These are phyloP conservation scores for Entrophospora sp. DNA, from an alignment of 192 early-diverging fungal species.

Conservation along the genomic window DNA sequence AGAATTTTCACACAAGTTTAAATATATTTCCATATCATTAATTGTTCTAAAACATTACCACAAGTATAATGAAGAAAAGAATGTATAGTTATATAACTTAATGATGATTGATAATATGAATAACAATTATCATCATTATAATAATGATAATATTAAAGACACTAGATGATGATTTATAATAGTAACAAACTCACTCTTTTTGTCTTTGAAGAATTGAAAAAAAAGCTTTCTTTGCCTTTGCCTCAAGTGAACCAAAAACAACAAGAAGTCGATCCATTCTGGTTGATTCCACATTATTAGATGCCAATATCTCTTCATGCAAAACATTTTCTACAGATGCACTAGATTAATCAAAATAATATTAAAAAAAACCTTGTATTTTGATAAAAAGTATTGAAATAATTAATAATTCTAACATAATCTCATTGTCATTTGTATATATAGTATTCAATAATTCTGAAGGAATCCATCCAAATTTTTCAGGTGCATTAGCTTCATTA, in stretches of 20 bases:
- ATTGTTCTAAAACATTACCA: too few species aligned
- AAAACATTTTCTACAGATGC: constrained; percentile 51
- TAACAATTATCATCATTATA: too few species aligned
- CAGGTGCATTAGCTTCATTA: constrained; percentile 41
- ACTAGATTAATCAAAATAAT: constrained; percentile 18
- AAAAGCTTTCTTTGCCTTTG: constrained; percentile 66
- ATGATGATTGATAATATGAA: too few species aligned
- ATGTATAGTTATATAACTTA: too few species aligned
- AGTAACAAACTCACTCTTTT: constrained; percentile 35
- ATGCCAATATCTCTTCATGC: constrained; percentile 51
- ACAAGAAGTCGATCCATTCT: constrained; percentile 61
- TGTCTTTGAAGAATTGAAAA: constrained; percentile 64
- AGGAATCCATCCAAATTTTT: constrained; percentile 77
- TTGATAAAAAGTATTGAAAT: not conserved
- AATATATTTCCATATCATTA: too few species aligned
- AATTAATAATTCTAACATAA: constrained; percentile 39
- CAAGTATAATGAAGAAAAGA: too few species aligned
- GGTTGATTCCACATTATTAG: constrained; percentile 37
- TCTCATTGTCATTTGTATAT: constrained; percentile 77
- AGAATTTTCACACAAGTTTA: constrained; percentile 55
- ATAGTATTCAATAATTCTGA: constrained; percentile 65
- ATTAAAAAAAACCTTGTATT: not conserved
- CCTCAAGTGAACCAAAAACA: constrained; percentile 53
- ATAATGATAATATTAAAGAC: constrained; percentile 49
- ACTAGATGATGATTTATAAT: constrained; percentile 23